Evolutionary conservation across 805 yeast genomes (phyloP), one percentile per base, ranked within the genome.

Genomic region (Teunomyces cretensis): DNA sequence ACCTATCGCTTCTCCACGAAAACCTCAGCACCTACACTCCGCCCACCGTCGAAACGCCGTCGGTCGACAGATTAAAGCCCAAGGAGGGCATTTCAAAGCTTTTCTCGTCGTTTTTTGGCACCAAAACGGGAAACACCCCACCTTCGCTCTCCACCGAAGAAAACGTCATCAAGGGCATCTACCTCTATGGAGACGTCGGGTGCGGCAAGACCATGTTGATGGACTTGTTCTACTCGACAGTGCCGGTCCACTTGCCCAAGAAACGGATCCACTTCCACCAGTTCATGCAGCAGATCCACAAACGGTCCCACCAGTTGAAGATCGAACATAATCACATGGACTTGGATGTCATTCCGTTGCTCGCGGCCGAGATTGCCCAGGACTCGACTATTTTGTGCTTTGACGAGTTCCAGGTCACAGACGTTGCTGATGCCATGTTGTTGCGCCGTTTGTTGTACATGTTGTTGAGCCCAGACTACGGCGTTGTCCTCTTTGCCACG

Each of bases 151-250:
- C 35, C 9, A 33, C 31, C 7, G 64, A 58, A 35, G 71, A 65
- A 24, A 64, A 64, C 14, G 56, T 55, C 2, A 72, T 83, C 11
- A 96, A 78, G 52, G 99, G 99, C 4, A 85, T 94, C 6, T 94
- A 94, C 58, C 73, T 94, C 26, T 94, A 88, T 65, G 99, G 99
- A 16, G 98, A 94, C 64, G 99, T 94, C 35, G 99, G 99, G 1
- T 91, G 98, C 65, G 99, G 99, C 3, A 92, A 94, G 61, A 94
- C 99, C 6, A 92, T 94, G 97, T 72, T 94, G 48, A 92, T 94
- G 98, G 98, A 94, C 65, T 72, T 94, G 53, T 94, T 94, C 58
- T 94, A 91, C 66, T 72, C 80, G 15, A 88, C 96, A 0, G 78
- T 92, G 13, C 97, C 98, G 0, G 42, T 65, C 0, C 88, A 86